Evolutionary conservation across 179 eudicot species (phyloP), one percentile per base, ranked within the genome.

Genomic region (Silene coronaria): DNA sequence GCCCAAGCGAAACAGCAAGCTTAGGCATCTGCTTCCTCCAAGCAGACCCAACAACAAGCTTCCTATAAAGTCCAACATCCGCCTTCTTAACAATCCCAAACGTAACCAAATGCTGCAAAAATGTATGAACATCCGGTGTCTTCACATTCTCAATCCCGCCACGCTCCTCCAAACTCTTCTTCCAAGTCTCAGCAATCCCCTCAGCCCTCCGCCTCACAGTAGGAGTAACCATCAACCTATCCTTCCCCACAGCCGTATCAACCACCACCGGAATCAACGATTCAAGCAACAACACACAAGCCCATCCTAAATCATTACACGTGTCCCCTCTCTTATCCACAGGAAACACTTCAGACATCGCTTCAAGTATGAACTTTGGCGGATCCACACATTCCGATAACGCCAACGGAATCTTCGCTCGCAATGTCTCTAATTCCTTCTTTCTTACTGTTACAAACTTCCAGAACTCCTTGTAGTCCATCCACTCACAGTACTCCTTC

Each of bases 11-110:
- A 63, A 95, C 87, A 67, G 99, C 99, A 46, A 95, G 97, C 80
- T 89, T 95, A 11, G 99, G 99, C 99, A 92, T 95, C 84, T 95
- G 99, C 82, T 92, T 95, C 85, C 99, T 77, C 97, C 99, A 92
- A 78, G 99, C 99, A 53, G 97, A 95, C 1, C 87, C 97, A 72
- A 95, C 89, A 78, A 95, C 93, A 60, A 95, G 97, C 88, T 88
- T 90, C 82, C 96, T 79, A 67, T 95, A 95, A 76, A 95, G 85
- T 36, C 81, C 91, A 45, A 95, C 73, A 82, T 95, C 99, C 65
- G 85, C 91, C 73, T 88, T 80, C 84, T 89, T 88, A 3, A 92
- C 99, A 82, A 95, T 89, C 71, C 97, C 99, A 59, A 95, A 95
- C 42, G 97, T 95, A 32, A 92, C 90, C 84, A 95, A 84, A 81